These are phyloP conservation scores for Saturnispora bothae DNA, from an alignment of 805 yeast species.

Conservation along the genomic window DNA sequence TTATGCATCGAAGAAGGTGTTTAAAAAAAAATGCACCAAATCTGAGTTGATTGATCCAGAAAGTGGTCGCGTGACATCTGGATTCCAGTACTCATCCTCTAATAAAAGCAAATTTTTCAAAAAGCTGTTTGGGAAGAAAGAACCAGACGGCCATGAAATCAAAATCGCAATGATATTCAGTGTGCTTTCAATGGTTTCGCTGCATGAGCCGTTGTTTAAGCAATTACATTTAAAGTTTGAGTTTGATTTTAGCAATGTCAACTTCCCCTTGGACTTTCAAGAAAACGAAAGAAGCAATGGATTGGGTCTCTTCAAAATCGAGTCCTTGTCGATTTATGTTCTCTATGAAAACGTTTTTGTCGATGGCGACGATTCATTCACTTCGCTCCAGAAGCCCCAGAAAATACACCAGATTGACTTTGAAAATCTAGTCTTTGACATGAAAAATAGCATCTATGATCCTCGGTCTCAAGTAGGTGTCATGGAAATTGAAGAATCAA, in stretches of 20 bases:
- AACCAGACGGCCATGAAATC: not conserved
- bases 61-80: not conserved
- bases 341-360: not conserved
- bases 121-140: not conserved
- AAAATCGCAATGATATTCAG: not conserved
- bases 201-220: constrained; percentile 1
- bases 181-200: not conserved
- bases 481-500: not conserved
- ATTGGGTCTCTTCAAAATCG: constrained; percentile 2
- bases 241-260: not conserved
- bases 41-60: constrained; percentile 1
- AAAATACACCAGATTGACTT: not conserved
- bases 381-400: not conserved
- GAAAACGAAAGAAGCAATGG: not conserved
- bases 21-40: not conserved
- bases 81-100: not conserved
- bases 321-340: not conserved
- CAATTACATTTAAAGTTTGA: not conserved
- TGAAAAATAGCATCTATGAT: not conserved
- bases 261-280: not conserved
- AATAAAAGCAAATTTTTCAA: not conserved
- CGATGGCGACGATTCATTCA: not conserved
- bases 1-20: not conserved
- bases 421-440: not conserved
- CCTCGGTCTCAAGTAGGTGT: not conserved